Percentiles rank a stretch among this genome's conserved stretches.
Evolutionary conservation across 2,329 filamentous ascomycete genomes (phyloP).

Genomic region (Daldinia eschscholtzii): DNA sequence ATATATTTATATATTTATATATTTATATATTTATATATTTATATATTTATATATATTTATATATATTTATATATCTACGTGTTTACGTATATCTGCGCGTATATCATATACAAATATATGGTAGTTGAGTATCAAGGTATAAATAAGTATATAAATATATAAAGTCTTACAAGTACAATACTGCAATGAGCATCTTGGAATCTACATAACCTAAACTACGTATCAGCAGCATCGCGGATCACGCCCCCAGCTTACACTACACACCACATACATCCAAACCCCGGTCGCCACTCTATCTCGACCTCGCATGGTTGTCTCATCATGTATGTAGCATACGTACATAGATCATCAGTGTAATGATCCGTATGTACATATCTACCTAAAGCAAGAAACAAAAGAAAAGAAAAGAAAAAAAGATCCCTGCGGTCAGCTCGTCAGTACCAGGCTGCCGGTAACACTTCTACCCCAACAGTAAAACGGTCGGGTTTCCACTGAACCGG

Average conservation of each 20-base stretch:
- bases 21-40: too few relatives aligned
- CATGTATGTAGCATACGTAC: slow-evolving; percentile 3
- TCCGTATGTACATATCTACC: slow-evolving; percentile 1
- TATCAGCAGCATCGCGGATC: neutral
- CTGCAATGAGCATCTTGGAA: too few relatives aligned
- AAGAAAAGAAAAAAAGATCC: slow-evolving; percentile 14
- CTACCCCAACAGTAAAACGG: slow-evolving; percentile 31
- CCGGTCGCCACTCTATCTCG: neutral
- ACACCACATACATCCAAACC: neutral
- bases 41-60: too few relatives aligned
- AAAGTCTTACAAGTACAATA: neutral
- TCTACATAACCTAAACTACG: too few relatives aligned
- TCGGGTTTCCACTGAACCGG: slow-evolving; percentile 34
- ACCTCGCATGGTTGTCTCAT: neutral
- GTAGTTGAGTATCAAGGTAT: too few relatives aligned
- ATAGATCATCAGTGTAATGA: neutral
- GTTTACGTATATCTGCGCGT: too few relatives aligned
- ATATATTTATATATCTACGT: neutral
- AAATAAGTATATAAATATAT: neutral
- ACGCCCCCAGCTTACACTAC: neutral
- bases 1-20: neutral
- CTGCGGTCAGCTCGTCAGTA: slow-evolving; percentile 21
- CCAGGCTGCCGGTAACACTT: slow-evolving; percentile 33
- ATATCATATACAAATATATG: too few relatives aligned
- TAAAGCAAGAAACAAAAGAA: neutral